Evolutionary conservation across 495 filamentous ascomycete species (phyloP).

Genomic region (Xylaria telfairii): DNA sequence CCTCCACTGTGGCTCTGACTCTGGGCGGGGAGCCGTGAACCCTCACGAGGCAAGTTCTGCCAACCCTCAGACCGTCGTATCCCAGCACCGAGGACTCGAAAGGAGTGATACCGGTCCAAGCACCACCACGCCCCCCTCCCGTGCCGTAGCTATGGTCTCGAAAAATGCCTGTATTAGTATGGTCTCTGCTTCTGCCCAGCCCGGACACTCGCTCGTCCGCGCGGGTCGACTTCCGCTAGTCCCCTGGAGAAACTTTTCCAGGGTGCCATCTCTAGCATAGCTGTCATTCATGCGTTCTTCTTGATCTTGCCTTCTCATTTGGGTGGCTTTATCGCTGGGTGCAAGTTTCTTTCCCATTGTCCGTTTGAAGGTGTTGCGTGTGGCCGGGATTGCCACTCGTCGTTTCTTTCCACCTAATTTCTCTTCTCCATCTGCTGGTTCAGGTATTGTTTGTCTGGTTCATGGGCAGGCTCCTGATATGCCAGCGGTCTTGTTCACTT

Average conservation of each 20-base stretch:
- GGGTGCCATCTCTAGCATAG: slow-evolving; percentile 34
- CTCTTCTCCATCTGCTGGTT: slow-evolving; percentile 42
- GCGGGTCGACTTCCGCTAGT: slow-evolving; percentile 31
- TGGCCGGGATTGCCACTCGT: slow-evolving; percentile 39
- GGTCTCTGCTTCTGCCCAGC: slow-evolving; percentile 9
- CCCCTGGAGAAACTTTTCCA: slow-evolving; percentile 28
- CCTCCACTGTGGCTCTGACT: not conserved
- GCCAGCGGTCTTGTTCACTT: slow-evolving; percentile 31
- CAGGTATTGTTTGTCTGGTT: slow-evolving; percentile 55
- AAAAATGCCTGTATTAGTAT: not conserved
- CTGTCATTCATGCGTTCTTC: slow-evolving; percentile 34
- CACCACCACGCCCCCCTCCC: slow-evolving; percentile 10
- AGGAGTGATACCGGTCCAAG: slow-evolving; percentile 11
- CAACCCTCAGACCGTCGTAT: slow-evolving; percentile 24
- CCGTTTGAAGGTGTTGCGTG: slow-evolving; percentile 27
- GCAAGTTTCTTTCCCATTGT: slow-evolving; percentile 33
- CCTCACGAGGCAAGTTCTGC: slow-evolving; percentile 6
- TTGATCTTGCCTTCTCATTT: slow-evolving; percentile 39
- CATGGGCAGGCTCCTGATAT: slow-evolving; percentile 45
- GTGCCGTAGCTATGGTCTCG: slow-evolving; percentile 17
- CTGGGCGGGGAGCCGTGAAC: not conserved
- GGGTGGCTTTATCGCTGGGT: slow-evolving; percentile 33
- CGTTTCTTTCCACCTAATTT: slow-evolving; percentile 47
- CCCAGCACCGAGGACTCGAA: slow-evolving; percentile 5
- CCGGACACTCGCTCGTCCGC: slow-evolving; percentile 37